Evolutionary conservation across 192 early-diverging fungal species (phyloP), one percentile per base, ranked within the genome.

Genomic region (Piromyces finnis): DNA sequence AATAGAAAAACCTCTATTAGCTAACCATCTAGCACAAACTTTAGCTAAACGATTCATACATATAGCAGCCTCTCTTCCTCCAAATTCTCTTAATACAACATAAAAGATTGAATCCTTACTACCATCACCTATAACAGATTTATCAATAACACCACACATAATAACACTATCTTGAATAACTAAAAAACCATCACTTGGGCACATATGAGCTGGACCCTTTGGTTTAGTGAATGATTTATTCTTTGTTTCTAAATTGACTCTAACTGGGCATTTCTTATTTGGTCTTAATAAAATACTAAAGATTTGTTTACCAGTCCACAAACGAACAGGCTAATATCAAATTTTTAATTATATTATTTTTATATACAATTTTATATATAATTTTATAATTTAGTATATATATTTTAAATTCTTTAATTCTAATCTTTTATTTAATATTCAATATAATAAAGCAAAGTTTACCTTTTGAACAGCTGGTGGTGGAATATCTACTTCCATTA

Each of bases 261-360:
- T 79, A 3, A 94, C 90, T 14, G 87, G 85, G 28, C 88, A 88
- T 0, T 85, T 79, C 78, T 85, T 86, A 83, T 96, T 96, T 27
- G 98, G 98, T 79, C 93, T 87, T 86, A 99, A 87, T 17, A 99
- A 84, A 30, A 97, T 89, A 79, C 90, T 90, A 82, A 99, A 95
- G 29, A 98, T 85, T 86, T 99, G 97, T 85, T 98, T 98, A 79
- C 97, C 97, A 14, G 97, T 95, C 97, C 97, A 99, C 29, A 98
- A 84, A 78, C 87, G 88, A 17, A 91, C 84, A 9, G 98, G 98
- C 89, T 87, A 28, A 32, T 77, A 77, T 59, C n/a, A n/a, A n/a
- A n/a, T n/a, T n/a, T n/a, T n/a, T n/a, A 17, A 39, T 68, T 22
- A 22, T 22, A 51, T 22, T 22, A 51, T 51, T 22, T 22, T 5